Conservation (phyloP, 306 rosid species). For the Castanea sativa region DNA sequence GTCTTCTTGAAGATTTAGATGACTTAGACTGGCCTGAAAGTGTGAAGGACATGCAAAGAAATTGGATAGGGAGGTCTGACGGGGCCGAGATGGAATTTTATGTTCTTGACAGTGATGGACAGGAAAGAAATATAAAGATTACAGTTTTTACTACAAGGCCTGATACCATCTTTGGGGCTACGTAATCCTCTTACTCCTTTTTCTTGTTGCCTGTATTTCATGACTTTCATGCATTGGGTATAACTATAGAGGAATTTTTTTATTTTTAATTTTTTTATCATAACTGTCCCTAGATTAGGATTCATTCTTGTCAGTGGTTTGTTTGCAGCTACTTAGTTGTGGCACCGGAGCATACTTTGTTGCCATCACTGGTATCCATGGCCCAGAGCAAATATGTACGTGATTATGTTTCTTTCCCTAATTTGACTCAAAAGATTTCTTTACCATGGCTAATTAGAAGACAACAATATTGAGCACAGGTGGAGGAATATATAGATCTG, state of each 20-base stretch:
- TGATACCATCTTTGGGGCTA: slow-evolving; percentile 97
- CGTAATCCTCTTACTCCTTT: slow-evolving; percentile 54
- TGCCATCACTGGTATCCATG: slow-evolving; percentile 53
- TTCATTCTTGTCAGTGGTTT: slow-evolving; percentile 24
- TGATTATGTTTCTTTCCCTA: slow-evolving; percentile 30
- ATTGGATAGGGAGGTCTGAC: slow-evolving; percentile 98
- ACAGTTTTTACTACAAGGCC: slow-evolving; percentile 90
- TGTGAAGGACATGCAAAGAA: slow-evolving; percentile 96
- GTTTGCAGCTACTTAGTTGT: slow-evolving; percentile 75
- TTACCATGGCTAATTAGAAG: slow-evolving; percentile 32
- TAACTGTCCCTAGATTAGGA: not conserved
- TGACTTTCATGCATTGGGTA: slow-evolving; percentile 17
- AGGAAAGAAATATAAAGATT: slow-evolving; percentile 62
- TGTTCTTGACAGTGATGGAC: slow-evolving; percentile 65
- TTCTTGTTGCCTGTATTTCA: slow-evolving; percentile 25
- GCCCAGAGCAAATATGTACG: slow-evolving; percentile 65
- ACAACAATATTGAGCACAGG: slow-evolving; percentile 54
- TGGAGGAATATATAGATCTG: slow-evolving; percentile 71
- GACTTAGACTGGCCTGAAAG: slow-evolving; percentile 97
- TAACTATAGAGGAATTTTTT: not conserved
- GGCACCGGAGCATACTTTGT: slow-evolving; percentile 87
- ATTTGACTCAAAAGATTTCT: slow-evolving; percentile 27
- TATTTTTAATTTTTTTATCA: not conserved
- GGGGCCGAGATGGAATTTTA: slow-evolving; percentile 92
- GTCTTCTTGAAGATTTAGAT: slow-evolving; percentile 94